These are phyloP conservation scores for Termitomyces sp. DNA, from an alignment of 1,284 basidiomycete species.

Conservation along the genomic window DNA sequence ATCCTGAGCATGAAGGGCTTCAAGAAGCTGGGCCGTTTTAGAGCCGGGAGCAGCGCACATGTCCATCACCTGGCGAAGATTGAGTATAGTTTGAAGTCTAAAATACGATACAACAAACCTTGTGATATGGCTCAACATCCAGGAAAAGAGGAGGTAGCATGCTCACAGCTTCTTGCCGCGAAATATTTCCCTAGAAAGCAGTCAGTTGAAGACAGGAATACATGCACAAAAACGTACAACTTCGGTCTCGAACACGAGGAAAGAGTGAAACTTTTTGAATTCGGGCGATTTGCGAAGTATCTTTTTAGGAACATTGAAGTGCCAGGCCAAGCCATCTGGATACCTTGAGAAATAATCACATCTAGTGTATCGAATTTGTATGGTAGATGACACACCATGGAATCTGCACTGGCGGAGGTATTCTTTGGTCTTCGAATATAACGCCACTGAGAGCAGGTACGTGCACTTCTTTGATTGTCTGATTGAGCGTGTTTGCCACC, in stretches of 20 bases:
- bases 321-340: slow-evolving; percentile 92
- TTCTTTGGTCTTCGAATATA: slow-evolving; percentile 70
- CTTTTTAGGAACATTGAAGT: slow-evolving; percentile 89
- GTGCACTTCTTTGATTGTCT: slow-evolving; percentile 69
- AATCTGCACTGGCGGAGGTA: slow-evolving; percentile 81
- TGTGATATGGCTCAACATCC: slow-evolving; percentile 89
- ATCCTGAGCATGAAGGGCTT: slow-evolving; percentile 77
- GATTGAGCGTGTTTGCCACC: slow-evolving; percentile 69
- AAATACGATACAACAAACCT: slow-evolving; percentile 37
- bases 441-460: slow-evolving; percentile 76
- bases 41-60: slow-evolving; percentile 99
- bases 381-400: slow-evolving; percentile 57
- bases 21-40: slow-evolving; percentile 92
- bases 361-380: background rate
- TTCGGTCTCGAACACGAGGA: slow-evolving; percentile 97
- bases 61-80: slow-evolving; percentile 71
- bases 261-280: slow-evolving; percentile 95
- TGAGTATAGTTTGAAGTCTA: background rate
- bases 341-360: slow-evolving; percentile 49
- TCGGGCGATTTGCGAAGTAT: slow-evolving; percentile 88
- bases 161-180: slow-evolving; percentile 95
- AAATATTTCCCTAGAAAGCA: slow-evolving; percentile 79
- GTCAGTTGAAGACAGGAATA: background rate
- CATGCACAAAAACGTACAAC: slow-evolving; percentile 51
- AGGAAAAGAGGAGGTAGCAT: slow-evolving; percentile 97